A percentile compares a stretch with the other conserved stretches of the same genome.
phyloP scores from a whole-genome alignment of 257 asterid genomes.

The Nicotiana tabacum region DNA sequence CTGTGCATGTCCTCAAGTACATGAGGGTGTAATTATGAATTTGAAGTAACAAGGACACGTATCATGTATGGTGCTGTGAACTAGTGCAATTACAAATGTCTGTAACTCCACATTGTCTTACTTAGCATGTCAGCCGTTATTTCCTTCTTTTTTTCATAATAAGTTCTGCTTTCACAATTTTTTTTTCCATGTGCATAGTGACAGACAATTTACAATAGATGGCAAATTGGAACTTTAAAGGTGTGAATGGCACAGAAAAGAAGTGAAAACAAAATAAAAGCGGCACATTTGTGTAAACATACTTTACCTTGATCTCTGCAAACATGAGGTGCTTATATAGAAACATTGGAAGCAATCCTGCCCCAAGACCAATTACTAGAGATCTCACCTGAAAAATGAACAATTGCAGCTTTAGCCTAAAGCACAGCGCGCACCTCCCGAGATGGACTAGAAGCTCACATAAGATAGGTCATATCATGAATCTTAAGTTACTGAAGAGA shows the following conservation, averaged over 20 bases:
- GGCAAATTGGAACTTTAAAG: background rate
- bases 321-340: constrained; percentile 52
- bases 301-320: constrained; percentile 58
- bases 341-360: constrained; percentile 96
- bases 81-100: background rate
- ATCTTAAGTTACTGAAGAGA: background rate
- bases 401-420: background rate
- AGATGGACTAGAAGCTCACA: background rate
- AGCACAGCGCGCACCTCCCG: background rate
- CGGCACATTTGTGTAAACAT: background rate
- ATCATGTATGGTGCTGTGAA: background rate
- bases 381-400: constrained; percentile 50
- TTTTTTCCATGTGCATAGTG: background rate
- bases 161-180: background rate
- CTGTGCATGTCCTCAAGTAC: background rate
- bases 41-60: background rate
- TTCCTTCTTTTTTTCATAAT: background rate
- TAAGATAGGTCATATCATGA: background rate
- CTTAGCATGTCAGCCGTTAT: background rate
- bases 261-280: background rate
- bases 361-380: constrained; percentile 90
- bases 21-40: background rate
- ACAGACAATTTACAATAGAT: background rate
- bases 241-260: background rate
- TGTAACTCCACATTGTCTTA: background rate